Evolutionary conservation across 805 yeast species (phyloP), one percentile per base, ranked within the genome.

Genomic region (Citeromyces nyonsensis): DNA sequence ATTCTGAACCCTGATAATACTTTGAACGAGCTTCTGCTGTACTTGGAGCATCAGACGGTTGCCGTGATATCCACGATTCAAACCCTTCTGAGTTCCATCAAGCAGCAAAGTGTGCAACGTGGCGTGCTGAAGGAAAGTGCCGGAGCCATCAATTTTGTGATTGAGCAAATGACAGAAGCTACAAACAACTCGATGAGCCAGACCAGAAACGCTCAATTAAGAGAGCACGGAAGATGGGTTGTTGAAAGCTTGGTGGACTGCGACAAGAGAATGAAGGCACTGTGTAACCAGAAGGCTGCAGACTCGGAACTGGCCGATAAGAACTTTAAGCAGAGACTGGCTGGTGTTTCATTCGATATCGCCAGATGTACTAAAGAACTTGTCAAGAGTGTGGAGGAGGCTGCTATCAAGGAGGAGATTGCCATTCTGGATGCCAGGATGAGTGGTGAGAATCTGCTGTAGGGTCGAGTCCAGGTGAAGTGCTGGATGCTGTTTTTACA

Each of bases 281-380:
- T 88, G 38, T 77, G 86, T 48, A 52, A 49, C 4, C 46, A 44
- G 28, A 53, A 41, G 15, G 45, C 45, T 15, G 53, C 54, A 27
- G 80, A 74, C 40, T 56, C 47, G 25, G 82, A 75, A 34, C 74
- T 67, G 48, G 95, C 95, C 2, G 94, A 84, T 48, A 79, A 81
- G 51, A 80, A 80, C 44, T 78, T 84, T 59, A 83, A 83, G 54
- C 96, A 88, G 54, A 70, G 96, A 46, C 69, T 88, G 41, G 97
- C 97, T 0, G 96, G 96, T 2, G 79, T 86, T 42, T 88, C 95
- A 20, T 88, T 85, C 57, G 97, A 88, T 51, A 82, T 88, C 56
- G 96, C 96, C 15, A 85, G 88, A 54, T 80, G 94, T 52, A 88
- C 96, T 4, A 88, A 86, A 52, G 97, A 88, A 53, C 66, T 88